A percentile compares a stretch with the other conserved stretches of the same genome.
Evolutionary conservation across 768 basidiomycete genomes (phyloP).

Genomic region (Phylloporus arenicola): DNA sequence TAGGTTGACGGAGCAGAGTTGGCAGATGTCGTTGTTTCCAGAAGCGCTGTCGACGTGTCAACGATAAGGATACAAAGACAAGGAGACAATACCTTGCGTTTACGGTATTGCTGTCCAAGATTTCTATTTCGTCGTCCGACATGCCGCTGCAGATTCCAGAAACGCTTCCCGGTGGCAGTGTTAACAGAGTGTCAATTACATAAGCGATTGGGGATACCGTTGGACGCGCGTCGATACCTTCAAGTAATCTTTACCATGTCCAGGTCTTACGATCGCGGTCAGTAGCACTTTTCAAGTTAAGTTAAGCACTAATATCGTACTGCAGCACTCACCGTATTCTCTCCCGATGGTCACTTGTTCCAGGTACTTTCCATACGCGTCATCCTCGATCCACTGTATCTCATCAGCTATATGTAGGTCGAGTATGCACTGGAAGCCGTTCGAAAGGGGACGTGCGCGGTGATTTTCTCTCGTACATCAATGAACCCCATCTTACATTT

Average conservation of each 20-base stretch:
- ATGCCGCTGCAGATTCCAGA: too few species aligned
- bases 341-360: slow-evolving; percentile 97
- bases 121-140: slow-evolving; percentile 24
- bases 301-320: slow-evolving; percentile 3
- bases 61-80: background rate
- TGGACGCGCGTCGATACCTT: slow-evolving; percentile 47
- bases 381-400: slow-evolving; percentile 9
- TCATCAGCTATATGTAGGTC: slow-evolving; percentile 53
- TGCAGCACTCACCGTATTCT: slow-evolving; percentile 93
- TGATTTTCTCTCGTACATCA: slow-evolving; percentile 34
- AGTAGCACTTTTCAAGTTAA: slow-evolving; percentile 4
- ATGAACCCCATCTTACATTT: slow-evolving; percentile 3
- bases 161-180: slow-evolving; percentile 19
- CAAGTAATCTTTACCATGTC: slow-evolving; percentile 49
- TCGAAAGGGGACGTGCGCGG: slow-evolving; percentile 94
- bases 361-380: slow-evolving; percentile 55
- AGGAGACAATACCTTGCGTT: slow-evolving; percentile 10
- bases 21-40: slow-evolving; percentile 36
- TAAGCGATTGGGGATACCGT: slow-evolving; percentile 20
- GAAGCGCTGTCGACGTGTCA: slow-evolving; percentile 8
- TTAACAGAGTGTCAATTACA: slow-evolving; percentile 7
- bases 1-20: slow-evolving; percentile 46
- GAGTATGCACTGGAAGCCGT: slow-evolving; percentile 99
- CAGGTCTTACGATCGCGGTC: slow-evolving; percentile 96
- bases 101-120: slow-evolving; percentile 10